Percentiles rank a stretch among this genome's conserved stretches.
Conservation (phyloP, 495 filamentous ascomycete species). For the Aspergillus heteromorphus region DNA sequence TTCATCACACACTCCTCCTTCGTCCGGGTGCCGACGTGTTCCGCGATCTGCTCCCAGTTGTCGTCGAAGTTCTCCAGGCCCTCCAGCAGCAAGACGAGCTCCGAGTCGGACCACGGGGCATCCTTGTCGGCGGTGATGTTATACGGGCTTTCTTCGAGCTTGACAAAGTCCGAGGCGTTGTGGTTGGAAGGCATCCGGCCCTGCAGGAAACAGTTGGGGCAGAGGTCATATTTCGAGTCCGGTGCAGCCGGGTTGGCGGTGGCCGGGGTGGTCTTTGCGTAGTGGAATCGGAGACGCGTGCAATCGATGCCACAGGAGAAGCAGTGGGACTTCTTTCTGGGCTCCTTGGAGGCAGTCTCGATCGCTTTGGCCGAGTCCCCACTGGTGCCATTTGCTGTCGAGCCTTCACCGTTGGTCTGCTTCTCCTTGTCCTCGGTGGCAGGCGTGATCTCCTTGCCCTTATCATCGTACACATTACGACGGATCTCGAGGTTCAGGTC, state of each 20-base stretch:
- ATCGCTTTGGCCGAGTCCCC: constrained; percentile 50
- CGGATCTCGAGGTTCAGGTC: constrained; percentile 86
- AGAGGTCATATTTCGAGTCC: constrained; percentile 75
- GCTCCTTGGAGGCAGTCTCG: constrained; percentile 53
- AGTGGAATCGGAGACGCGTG: constrained; percentile 87
- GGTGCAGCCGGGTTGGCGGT: constrained; percentile 51
- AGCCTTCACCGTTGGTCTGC: constrained; percentile 71
- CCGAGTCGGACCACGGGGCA: constrained; percentile 83
- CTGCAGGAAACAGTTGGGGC: constrained; percentile 83
- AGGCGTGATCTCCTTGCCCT: constrained; percentile 72
- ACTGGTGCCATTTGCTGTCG: constrained; percentile 51
- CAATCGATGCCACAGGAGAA: constrained; percentile 90
- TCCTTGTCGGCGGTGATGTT: constrained; percentile 69
- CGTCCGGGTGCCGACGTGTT: constrained; percentile 86
- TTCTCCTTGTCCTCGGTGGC: constrained; percentile 55
- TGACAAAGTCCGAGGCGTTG: constrained; percentile 68
- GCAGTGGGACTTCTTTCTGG: constrained; percentile 73
- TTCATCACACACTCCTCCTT: constrained; percentile 94
- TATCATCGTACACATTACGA: constrained; percentile 91
- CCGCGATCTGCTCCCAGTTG: constrained; percentile 88
- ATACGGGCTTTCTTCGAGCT: constrained; percentile 81
- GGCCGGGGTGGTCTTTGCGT: constrained; percentile 54
- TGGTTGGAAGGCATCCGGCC: constrained; percentile 71
- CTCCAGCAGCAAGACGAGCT: constrained; percentile 79
- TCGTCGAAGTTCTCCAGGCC: constrained; percentile 88